Evolutionary conservation across 345 rosid genomes (phyloP).

Genomic region (Eucalyptus cladocalyx): DNA sequence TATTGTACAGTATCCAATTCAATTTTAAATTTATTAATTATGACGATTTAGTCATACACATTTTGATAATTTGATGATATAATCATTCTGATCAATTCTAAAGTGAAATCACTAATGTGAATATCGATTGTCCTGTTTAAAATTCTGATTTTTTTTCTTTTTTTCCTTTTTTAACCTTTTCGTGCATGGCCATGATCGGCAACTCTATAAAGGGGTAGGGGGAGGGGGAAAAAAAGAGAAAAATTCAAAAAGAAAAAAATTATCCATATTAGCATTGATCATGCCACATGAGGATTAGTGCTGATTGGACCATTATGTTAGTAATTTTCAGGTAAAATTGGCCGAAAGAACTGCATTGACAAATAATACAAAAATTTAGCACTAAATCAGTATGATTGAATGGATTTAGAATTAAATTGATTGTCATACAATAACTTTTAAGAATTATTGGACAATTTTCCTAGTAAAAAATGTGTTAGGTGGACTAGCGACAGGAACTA

Average conservation of each 20-base stretch:
- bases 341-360: fast-evolving
- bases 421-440: fast-evolving
- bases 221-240: fast-evolving
- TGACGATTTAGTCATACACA: fast-evolving
- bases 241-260: fast-evolving
- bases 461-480: no score
- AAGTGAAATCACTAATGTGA: fast-evolving
- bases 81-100: fast-evolving
- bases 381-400: fast-evolving
- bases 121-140: fast-evolving
- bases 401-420: fast-evolving
- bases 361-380: background rate
- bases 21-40: fast-evolving
- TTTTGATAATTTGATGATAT: fast-evolving
- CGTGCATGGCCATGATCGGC: background rate
- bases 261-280: fast-evolving
- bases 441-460: no score
- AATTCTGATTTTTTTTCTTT: fast-evolving
- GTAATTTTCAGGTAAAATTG: fast-evolving
- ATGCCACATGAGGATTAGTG: fast-evolving
- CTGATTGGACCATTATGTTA: fast-evolving
- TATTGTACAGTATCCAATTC: fast-evolving
- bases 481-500: fast-evolving
- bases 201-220: no score
- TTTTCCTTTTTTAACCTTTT: background rate